Percentiles rank a stretch among this genome's conserved stretches.
Evolutionary conservation across 345 rosid species (phyloP).

Genomic region (Eucalyptus grandis): DNA sequence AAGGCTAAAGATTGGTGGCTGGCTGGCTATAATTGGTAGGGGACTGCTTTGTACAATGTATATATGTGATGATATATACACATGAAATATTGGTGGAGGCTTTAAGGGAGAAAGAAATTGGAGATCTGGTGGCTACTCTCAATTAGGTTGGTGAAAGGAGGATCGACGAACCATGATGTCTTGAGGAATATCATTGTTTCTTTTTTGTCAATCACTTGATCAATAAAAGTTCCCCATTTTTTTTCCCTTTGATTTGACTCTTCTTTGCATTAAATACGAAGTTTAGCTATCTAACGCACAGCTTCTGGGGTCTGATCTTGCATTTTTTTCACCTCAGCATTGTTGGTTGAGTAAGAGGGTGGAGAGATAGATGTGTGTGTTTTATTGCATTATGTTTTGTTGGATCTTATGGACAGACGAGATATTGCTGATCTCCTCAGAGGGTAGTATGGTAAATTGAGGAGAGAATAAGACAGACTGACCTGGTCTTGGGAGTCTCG

Average conservation of each 20-base stretch:
- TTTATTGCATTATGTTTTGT: background rate
- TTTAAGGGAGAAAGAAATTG: slow-evolving; percentile 17
- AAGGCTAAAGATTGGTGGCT: background rate
- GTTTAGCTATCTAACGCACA: background rate
- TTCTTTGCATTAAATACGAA: background rate
- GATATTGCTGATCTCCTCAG: background rate
- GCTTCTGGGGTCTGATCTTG: background rate
- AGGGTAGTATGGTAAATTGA: background rate
- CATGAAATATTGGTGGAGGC: slow-evolving; percentile 15
- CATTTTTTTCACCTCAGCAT: background rate
- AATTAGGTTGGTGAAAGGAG: slow-evolving; percentile 29
- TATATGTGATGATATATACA: slow-evolving; percentile 45
- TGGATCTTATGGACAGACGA: background rate
- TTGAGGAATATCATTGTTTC: slow-evolving; percentile 20
- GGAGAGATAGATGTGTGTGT: background rate
- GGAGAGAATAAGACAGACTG: background rate
- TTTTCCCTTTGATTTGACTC: background rate
- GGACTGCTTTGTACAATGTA: slow-evolving; percentile 28
- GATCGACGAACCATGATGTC: slow-evolving; percentile 29
- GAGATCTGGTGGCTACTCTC: slow-evolving; percentile 33
- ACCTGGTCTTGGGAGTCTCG: background rate
- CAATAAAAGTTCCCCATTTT: slow-evolving; percentile 32
- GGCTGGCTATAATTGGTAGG: slow-evolving; percentile 21
- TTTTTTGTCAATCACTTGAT: slow-evolving; percentile 21
- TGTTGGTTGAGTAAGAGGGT: background rate